Percentiles rank a stretch among this genome's conserved stretches.
Evolutionary conservation across 2,329 filamentous ascomycete species (phyloP).

Genomic region (Cytospora leucostoma): DNA sequence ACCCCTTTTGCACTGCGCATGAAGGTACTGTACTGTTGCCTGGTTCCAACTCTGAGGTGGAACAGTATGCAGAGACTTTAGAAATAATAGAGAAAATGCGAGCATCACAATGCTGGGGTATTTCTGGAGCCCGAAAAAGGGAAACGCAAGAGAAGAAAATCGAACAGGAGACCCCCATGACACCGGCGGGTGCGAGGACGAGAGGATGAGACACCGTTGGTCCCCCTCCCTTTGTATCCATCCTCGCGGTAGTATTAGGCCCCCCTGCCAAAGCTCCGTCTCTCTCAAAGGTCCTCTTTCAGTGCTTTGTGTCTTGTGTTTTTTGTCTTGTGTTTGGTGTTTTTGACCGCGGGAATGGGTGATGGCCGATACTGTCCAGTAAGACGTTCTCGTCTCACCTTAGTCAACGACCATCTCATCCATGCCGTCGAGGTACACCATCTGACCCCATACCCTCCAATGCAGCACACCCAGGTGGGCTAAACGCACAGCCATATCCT

Average conservation of each 20-base stretch:
- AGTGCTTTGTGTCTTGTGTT: background rate
- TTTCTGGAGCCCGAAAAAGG: slow-evolving; percentile 6
- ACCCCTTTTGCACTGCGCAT: slow-evolving; percentile 11
- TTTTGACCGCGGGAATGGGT: background rate
- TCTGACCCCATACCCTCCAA: slow-evolving; percentile 82
- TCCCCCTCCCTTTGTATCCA: background rate
- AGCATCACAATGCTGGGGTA: slow-evolving; percentile 21
- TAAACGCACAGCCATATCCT: slow-evolving; percentile 73
- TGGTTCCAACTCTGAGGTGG: slow-evolving; percentile 11
- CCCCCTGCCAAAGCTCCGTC: background rate
- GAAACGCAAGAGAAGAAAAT: background rate
- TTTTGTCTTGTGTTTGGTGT: too few relatives aligned
- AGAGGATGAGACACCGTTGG: background rate
- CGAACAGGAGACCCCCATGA: slow-evolving; percentile 1
- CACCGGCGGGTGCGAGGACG: background rate
- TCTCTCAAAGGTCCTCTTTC: background rate
- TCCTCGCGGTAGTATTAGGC: background rate
- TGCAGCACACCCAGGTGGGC: slow-evolving; percentile 84
- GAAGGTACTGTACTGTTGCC: slow-evolving; percentile 16
- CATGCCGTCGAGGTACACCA: slow-evolving; percentile 63
- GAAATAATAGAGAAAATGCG: slow-evolving; percentile 17
- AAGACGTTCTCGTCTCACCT: background rate
- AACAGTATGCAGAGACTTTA: slow-evolving; percentile 9
- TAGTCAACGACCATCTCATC: slow-evolving; percentile 33
- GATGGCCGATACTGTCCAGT: background rate